Evolutionary conservation across 345 rosid species (phyloP), one percentile per base, ranked within the genome.

Genomic region (Rhizophora apiculata): DNA sequence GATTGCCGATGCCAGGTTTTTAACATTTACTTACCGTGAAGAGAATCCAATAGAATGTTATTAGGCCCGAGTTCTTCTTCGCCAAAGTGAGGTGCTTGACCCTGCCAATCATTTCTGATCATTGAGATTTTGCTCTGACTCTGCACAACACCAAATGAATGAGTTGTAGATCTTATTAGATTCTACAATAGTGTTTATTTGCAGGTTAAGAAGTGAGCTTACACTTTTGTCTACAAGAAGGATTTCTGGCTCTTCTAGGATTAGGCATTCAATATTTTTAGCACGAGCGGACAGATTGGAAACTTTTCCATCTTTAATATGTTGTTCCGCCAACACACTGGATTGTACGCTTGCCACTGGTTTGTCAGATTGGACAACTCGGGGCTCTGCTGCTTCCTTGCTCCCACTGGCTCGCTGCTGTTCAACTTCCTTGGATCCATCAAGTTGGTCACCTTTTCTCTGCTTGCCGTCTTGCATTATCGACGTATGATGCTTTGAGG

Each of bases 171-270:
- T 70, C 31, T 68, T 53, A 8, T 3, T 26, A 27, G 43, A 54
- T 43, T 55, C 22, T 49, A 13, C 13, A 15, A 6, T 56, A 30
- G 18, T 60, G 10, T n/a, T 66, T 32, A 72, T 34, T 54, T 53
- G 69, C 36, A 34, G 48, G 75, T 62, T 8, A 54, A 62, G 39
- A 53, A 29, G 32, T 64, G 67, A 55, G 58, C 88, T 87, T 85
- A 92, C 98, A 29, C 67, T 74, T 58, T 76, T 83, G 53, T 60
- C 61, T 36, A 75, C 57, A 71, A 59, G 74, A 72, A 68, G 77
- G 51, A 65, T 78, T 72, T 69, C 74, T 64, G 69, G 59, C 69
- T 77, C 80, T 46, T 76, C 62, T 7, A 68, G 66, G 37, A 67
- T 62, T 77, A 26, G 76, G 73, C 68, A 34, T 65, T 79, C 76